A percentile compares a stretch with the other conserved stretches of the same genome.
Evolutionary conservation across 1,284 basidiomycete species (phyloP).

Genomic region (Malassezia arunalokei): DNA sequence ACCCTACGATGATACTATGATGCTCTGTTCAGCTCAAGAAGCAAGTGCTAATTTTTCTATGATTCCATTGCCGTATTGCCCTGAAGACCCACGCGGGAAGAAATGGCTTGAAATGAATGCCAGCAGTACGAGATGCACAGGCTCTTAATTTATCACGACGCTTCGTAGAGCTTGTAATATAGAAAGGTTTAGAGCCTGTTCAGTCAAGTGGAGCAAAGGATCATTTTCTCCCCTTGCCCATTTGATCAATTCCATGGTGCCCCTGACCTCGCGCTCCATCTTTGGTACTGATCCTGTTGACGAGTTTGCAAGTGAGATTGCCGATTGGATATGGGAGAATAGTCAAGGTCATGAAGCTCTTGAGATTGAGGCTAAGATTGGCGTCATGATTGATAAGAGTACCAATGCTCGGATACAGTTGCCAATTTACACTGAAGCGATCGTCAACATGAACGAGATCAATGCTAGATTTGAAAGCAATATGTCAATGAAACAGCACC

Average conservation of each 20-base stretch:
- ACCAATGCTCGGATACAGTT: conserved; percentile 54
- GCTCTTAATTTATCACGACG: background rate
- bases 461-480: conserved; percentile 65
- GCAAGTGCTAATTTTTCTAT: conserved; percentile 19
- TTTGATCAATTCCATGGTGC: background rate
- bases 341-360: conserved; percentile 48
- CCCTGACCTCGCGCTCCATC: conserved; percentile 52
- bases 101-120: conserved; percentile 20
- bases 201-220: background rate
- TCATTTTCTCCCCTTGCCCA: background rate
- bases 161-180: background rate
- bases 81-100: conserved; percentile 23
- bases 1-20: conserved; percentile 4
- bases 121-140: conserved; percentile 18
- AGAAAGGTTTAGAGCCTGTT: background rate
- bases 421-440: conserved; percentile 73
- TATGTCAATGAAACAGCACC: conserved; percentile 73
- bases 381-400: conserved; percentile 58
- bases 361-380: conserved; percentile 85
- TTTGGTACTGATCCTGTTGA: conserved; percentile 84
- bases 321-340: conserved; percentile 62
- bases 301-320: conserved; percentile 81
- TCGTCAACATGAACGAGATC: conserved; percentile 46
- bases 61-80: conserved; percentile 27
- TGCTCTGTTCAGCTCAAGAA: conserved; percentile 21